Conservation (phyloP, 192 early-diverging fungal species). For the Pecoramyces ruminantium region DNA sequence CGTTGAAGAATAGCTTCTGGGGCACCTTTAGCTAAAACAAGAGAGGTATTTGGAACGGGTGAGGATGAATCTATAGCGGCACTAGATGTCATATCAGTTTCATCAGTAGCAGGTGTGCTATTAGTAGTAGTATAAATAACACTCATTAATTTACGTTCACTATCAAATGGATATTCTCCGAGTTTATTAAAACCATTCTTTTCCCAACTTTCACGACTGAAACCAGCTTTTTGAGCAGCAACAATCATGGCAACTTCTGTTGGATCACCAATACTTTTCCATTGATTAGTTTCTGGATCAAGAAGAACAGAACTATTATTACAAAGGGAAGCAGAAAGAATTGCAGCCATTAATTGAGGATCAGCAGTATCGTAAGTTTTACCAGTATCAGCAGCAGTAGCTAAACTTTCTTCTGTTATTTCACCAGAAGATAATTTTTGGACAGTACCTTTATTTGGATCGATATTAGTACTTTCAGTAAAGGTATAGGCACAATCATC, state of each 20-base stretch:
- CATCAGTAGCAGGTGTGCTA: background rate
- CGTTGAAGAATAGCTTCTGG: slow-evolving; percentile 71
- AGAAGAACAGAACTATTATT: background rate
- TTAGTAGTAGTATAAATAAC: slow-evolving; percentile 36
- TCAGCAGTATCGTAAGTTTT: slow-evolving; percentile 33
- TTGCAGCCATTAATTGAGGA: slow-evolving; percentile 58
- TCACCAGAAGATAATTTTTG: slow-evolving; percentile 15
- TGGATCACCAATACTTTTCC: slow-evolving; percentile 72
- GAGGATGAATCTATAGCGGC: background rate
- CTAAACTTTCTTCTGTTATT: slow-evolving; percentile 14
- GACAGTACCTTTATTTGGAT: slow-evolving; percentile 31
- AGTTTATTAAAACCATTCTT: slow-evolving; percentile 42
- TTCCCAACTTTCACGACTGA: slow-evolving; percentile 43
- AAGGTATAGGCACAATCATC: slow-evolving; percentile 52
- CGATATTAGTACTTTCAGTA: slow-evolving; percentile 44
- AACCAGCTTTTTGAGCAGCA: slow-evolving; percentile 67
- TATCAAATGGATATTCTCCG: slow-evolving; percentile 42
- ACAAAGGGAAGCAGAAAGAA: background rate
- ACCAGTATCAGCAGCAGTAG: slow-evolving; percentile 35
- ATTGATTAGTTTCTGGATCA: slow-evolving; percentile 6
- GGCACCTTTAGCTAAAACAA: slow-evolving; percentile 77
- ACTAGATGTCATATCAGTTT: background rate
- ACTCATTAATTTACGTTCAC: slow-evolving; percentile 92
- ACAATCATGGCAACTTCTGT: slow-evolving; percentile 88
- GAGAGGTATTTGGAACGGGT: slow-evolving; percentile 7